A percentile compares a stretch with the other conserved stretches of the same genome.
These are phyloP conservation scores for Haberlea rhodopensis DNA, from an alignment of 257 asterid genomes.

Conservation along the genomic window DNA sequence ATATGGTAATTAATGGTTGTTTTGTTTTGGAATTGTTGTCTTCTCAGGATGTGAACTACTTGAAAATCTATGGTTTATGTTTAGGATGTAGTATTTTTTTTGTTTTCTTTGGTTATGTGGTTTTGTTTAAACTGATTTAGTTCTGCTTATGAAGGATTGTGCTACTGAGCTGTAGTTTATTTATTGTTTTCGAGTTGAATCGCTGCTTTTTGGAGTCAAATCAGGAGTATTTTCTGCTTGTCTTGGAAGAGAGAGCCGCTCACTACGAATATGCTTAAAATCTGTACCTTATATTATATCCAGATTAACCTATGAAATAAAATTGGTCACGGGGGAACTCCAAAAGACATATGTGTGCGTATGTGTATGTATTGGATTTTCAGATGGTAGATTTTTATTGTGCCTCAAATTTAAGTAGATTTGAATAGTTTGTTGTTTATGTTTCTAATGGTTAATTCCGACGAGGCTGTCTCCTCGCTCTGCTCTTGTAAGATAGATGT, in stretches of 20 bases:
- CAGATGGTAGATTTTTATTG: neutral
- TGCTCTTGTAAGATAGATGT: neutral
- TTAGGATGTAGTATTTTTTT: too few relatives aligned
- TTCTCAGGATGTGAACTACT: neutral
- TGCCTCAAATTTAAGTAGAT: neutral
- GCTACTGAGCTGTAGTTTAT: neutral
- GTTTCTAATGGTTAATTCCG: neutral
- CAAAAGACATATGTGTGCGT: neutral
- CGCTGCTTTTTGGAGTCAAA: neutral
- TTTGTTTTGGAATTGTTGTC: neutral
- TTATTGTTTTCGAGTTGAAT: neutral
- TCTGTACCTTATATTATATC: neutral
- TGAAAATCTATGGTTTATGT: neutral
- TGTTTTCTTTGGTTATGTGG: slow-evolving; percentile 4
- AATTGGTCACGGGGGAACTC: neutral
- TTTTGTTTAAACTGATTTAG: neutral
- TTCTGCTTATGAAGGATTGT: neutral
- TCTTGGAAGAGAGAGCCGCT: slow-evolving; percentile 2
- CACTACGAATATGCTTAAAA: neutral
- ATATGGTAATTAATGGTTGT: neutral
- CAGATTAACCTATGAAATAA: neutral
- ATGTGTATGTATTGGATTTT: too few relatives aligned
- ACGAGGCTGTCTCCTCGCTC: neutral
- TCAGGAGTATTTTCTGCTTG: neutral
- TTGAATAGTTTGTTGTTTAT: neutral